These are phyloP conservation scores for Prunus yedoensis DNA, from an alignment of 331 rosid species.

Conservation along the genomic window DNA sequence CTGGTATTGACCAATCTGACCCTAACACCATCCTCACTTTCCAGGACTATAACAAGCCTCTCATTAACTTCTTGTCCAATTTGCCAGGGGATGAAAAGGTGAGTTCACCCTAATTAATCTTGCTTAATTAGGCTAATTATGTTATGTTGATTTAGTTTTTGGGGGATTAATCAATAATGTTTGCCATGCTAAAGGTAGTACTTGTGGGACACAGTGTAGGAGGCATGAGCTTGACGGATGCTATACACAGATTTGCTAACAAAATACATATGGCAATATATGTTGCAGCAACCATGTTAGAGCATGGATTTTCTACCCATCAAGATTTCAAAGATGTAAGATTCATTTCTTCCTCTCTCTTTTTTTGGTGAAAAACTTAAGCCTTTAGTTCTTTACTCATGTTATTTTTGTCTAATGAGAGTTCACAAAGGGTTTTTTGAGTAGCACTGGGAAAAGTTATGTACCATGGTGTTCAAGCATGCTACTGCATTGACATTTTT, in stretches of 20 bases:
- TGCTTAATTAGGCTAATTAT: background rate
- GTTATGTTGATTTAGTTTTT: background rate
- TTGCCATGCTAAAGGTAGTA: constrained; percentile 17
- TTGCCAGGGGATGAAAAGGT: constrained; percentile 37
- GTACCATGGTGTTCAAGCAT: background rate
- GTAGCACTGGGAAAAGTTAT: background rate
- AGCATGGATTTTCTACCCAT: constrained; percentile 24
- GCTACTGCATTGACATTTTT: background rate
- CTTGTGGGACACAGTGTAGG: constrained; percentile 47
- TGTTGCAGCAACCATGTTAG: constrained; percentile 39
- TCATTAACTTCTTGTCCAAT: constrained; percentile 28
- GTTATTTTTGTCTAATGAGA: background rate
- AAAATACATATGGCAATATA: constrained; percentile 37
- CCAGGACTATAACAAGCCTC: constrained; percentile 37
- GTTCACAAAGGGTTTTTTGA: background rate
- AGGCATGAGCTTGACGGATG: constrained; percentile 40
- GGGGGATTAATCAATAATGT: background rate
- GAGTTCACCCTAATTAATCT: no score
- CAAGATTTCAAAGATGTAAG: constrained; percentile 26
- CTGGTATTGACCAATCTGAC: constrained; percentile 34
- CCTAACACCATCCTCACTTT: constrained; percentile 28
- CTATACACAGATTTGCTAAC: constrained; percentile 24
- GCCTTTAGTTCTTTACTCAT: no score
- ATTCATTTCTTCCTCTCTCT: background rate
- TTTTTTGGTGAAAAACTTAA: background rate